These are phyloP conservation scores for Fistulifera pelliculosa DNA, from an alignment of 108 stramenopile species.

Conservation along the genomic window DNA sequence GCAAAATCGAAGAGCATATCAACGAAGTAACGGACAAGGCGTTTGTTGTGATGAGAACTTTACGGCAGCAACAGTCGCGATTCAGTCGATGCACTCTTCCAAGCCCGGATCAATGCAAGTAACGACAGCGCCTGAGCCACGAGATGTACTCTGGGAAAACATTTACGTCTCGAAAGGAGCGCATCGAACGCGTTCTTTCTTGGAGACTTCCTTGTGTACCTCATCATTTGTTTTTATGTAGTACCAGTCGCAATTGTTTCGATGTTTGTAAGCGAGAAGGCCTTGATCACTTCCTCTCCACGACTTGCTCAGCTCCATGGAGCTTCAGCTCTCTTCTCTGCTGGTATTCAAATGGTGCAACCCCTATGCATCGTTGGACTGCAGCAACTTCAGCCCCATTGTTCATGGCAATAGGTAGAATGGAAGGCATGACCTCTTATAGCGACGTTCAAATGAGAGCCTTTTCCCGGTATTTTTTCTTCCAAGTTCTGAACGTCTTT, in stretches of 20 bases:
- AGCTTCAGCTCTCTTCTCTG: conserved; percentile 69
- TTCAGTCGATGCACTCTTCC: conserved; percentile 84
- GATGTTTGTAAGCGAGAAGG: conserved; percentile 76
- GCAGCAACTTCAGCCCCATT: conserved; percentile 77
- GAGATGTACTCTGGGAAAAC: conserved; percentile 82
- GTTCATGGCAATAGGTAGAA: conserved; percentile 58
- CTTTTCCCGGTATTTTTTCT: conserved; percentile 86
- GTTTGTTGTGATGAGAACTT: conserved; percentile 87
- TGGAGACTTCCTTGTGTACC: conserved; percentile 64
- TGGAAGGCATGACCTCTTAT: conserved; percentile 75
- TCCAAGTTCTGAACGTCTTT: conserved; percentile 87
- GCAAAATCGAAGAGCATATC: conserved; percentile 70
- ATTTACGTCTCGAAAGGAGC: conserved; percentile 80
- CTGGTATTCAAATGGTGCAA: conserved; percentile 75
- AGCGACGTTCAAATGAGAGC: conserved; percentile 81
- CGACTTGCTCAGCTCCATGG: conserved; percentile 68
- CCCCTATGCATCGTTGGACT: conserved; percentile 74
- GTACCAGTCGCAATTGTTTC: conserved; percentile 79
- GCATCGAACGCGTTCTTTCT: conserved; percentile 53
- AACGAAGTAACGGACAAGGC: conserved; percentile 90
- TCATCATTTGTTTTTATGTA: conserved; percentile 76
- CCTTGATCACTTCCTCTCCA: conserved; percentile 68
- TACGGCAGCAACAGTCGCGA: conserved; percentile 86
- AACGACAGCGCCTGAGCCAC: conserved; percentile 75
- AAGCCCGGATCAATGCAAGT: conserved; percentile 85